Conservation (phyloP, 2,329 filamentous ascomycete genomes). For the Exophiala sp. region DNA sequence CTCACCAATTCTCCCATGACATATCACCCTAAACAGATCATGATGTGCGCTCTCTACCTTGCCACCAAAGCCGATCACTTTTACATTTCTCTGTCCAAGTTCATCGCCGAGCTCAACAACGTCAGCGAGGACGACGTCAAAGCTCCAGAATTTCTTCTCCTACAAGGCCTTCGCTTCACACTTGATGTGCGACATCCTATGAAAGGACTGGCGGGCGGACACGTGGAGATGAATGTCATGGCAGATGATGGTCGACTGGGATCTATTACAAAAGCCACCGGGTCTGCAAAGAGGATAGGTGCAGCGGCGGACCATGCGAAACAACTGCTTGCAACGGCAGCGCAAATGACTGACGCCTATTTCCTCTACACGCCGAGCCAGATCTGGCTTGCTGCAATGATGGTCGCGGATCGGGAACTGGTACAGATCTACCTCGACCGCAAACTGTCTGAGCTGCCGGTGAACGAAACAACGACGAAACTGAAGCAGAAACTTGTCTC, state of each 20-base stretch:
- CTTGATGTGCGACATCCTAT: constrained; percentile 91
- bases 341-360: constrained; percentile 87
- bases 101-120: constrained; percentile 63
- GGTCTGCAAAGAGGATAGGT: constrained; percentile 42
- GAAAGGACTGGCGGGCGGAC: constrained; percentile 74
- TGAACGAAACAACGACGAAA: background rate
- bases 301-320: constrained; percentile 68
- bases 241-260: constrained; percentile 48
- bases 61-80: constrained; percentile 87
- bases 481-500: constrained; percentile 30
- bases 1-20: constrained; percentile 94
- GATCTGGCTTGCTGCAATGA: constrained; percentile 78
- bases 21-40: constrained; percentile 82
- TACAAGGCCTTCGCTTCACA: constrained; percentile 85
- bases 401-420: constrained; percentile 60
- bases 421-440: constrained; percentile 42
- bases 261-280: constrained; percentile 18
- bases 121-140: constrained; percentile 76
- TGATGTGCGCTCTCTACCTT: constrained; percentile 86
- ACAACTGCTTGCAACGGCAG: constrained; percentile 68
- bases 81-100: constrained; percentile 61
- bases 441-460: constrained; percentile 35
- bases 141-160: constrained; percentile 85
- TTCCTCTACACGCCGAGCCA: constrained; percentile 93
- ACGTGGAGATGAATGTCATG: constrained; percentile 69